Conservation (phyloP, 768 basidiomycete genomes). For the Auriscalpium microsporum region DNA sequence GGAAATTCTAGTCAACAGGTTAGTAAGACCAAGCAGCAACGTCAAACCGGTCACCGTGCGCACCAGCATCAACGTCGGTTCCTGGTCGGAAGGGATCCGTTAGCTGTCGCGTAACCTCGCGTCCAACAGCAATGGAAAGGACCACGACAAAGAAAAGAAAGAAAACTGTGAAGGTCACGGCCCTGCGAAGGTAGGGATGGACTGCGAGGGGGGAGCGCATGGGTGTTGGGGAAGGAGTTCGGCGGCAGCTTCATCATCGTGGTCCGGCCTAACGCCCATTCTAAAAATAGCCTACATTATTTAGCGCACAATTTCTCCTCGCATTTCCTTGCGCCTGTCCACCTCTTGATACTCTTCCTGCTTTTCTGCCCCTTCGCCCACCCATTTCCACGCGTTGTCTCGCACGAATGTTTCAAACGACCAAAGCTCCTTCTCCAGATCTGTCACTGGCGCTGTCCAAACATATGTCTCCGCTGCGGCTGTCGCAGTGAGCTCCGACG, state of each 20-base stretch:
- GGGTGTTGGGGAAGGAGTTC: neutral
- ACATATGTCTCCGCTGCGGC: constrained; percentile 67
- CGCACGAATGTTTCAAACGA: constrained; percentile 72
- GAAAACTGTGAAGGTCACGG: constrained; percentile 29
- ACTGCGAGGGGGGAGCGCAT: constrained; percentile 1
- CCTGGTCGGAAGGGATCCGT: neutral
- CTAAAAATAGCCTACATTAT: neutral
- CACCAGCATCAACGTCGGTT: no score
- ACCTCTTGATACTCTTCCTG: constrained; percentile 43
- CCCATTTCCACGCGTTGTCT: constrained; percentile 75
- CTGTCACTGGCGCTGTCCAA: constrained; percentile 36
- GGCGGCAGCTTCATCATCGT: no score
- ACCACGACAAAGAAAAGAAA: constrained; percentile 36
- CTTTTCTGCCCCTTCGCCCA: constrained; percentile 31
- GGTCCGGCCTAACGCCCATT: neutral
- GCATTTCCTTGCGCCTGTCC: constrained; percentile 26
- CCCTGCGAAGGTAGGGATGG: constrained; percentile 14
- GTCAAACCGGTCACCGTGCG: no score
- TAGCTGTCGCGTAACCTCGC: constrained; percentile 13
- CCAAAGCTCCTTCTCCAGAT: constrained; percentile 62
- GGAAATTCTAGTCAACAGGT: neutral
- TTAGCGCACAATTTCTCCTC: neutral
- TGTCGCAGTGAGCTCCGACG: constrained; percentile 25
- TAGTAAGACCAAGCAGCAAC: no score
- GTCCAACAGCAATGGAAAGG: constrained; percentile 27